These are phyloP conservation scores for Begonia masoniana DNA, from an alignment of 306 rosid genomes.

Conservation along the genomic window DNA sequence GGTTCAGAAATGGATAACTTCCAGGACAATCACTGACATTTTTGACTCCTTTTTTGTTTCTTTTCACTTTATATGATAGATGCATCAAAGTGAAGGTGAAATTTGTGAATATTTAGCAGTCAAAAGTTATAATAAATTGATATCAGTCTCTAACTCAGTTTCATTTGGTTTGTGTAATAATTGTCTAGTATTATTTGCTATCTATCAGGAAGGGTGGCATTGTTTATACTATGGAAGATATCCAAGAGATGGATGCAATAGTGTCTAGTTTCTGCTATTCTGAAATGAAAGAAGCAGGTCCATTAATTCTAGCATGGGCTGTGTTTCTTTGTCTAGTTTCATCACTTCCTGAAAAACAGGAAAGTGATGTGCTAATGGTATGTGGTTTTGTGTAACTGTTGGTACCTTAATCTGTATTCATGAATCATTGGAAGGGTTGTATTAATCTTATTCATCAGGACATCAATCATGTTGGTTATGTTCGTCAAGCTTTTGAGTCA, in stretches of 20 bases:
- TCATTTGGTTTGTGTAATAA: background rate
- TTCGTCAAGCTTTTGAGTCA: conserved; percentile 80
- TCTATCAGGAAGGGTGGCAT: conserved; percentile 43
- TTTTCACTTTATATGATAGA: too few relatives aligned
- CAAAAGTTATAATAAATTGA: too few relatives aligned
- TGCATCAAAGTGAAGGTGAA: too few relatives aligned
- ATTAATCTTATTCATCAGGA: conserved; percentile 35
- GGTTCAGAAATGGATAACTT: too few relatives aligned
- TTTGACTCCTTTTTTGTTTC: too few relatives aligned
- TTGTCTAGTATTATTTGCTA: conserved; percentile 16
- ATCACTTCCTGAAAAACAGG: conserved; percentile 79
- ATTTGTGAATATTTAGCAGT: too few relatives aligned
- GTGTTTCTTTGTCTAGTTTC: conserved; percentile 69
- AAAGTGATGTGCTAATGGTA: conserved; percentile 50
- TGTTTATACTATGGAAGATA: conserved; percentile 39
- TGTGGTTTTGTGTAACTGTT: conserved; percentile 15
- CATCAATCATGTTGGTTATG: conserved; percentile 84
- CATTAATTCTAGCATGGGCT: conserved; percentile 83
- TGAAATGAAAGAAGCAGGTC: conserved; percentile 76
- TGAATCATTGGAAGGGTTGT: background rate
- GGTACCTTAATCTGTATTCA: conserved; percentile 1
- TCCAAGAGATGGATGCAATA: conserved; percentile 80
- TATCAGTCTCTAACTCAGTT: too few relatives aligned
- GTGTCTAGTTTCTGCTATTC: conserved; percentile 50
- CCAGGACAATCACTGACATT: too few relatives aligned